Evolutionary conservation across 1,284 basidiomycete genomes (phyloP).

Genomic region (Meripilus lineatus): DNA sequence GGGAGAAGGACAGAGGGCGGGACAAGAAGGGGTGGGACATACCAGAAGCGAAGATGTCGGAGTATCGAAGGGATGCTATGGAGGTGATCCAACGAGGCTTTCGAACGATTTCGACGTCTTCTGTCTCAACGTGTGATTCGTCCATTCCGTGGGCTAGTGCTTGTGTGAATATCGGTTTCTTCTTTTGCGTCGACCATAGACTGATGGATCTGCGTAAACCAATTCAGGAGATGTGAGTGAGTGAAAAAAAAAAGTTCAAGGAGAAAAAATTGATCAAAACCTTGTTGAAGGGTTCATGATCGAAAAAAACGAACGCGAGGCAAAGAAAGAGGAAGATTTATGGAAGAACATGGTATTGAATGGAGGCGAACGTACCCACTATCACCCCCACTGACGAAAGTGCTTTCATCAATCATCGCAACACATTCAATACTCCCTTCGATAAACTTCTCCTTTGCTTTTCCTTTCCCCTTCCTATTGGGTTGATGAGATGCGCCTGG

Average conservation of each 20-base stretch:
- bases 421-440: conserved; percentile 93
- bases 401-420: conserved; percentile 91
- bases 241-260: no score
- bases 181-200: conserved; percentile 92
- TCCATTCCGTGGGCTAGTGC: conserved; percentile 86
- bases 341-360: conserved; percentile 14
- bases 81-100: conserved; percentile 91
- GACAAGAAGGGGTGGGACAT: conserved; percentile 18
- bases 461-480: conserved; percentile 30
- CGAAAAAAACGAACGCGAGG: conserved; percentile 5
- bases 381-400: conserved; percentile 93
- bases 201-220: conserved; percentile 91
- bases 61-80: conserved; percentile 78
- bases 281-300: no score
- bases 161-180: conserved; percentile 90
- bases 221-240: no score
- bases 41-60: conserved; percentile 91
- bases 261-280: no score
- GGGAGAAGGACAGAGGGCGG: conserved; percentile 1
- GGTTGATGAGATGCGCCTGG: conserved; percentile 24
- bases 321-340: neutral
- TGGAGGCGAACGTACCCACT: conserved; percentile 62
- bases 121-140: conserved; percentile 61
- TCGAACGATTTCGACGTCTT: conserved; percentile 55
- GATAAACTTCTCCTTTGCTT: conserved; percentile 55